A percentile compares a stretch with the other conserved stretches of the same genome.
Conservation (phyloP, 2,329 filamentous ascomycete species). For the Colletotrichum somersetense region DNA sequence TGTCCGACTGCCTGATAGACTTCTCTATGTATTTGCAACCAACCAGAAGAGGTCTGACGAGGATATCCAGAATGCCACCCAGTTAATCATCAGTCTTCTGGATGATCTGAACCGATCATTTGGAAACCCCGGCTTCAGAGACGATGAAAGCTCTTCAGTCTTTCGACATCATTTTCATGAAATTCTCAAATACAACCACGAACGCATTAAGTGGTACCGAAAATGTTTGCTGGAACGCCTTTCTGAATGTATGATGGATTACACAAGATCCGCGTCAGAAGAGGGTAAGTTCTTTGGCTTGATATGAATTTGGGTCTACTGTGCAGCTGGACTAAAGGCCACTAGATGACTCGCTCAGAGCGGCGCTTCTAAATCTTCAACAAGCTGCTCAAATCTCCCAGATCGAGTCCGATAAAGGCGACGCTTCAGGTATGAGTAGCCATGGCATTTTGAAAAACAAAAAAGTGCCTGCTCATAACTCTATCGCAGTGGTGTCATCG, state of each 20-base stretch:
- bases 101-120: background rate
- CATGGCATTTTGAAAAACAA: too few species aligned
- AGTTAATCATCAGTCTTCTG: background rate
- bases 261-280: background rate
- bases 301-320: too few species aligned
- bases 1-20: conserved; percentile 45
- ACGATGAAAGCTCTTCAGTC: background rate
- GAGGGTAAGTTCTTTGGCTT: background rate
- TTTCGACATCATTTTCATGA: background rate
- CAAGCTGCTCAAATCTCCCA: too few species aligned
- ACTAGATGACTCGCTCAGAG: background rate
- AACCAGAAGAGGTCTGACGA: conserved; percentile 44
- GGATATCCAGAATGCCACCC: background rate
- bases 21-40: conserved; percentile 50
- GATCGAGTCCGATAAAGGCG: too few species aligned
- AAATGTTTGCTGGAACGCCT: background rate
- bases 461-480: background rate
- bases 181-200: conserved; percentile 12
- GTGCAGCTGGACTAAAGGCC: background rate
- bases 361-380: background rate
- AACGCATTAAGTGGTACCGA: background rate
- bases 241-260: conserved; percentile 3
- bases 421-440: background rate
- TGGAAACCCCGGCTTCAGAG: background rate
- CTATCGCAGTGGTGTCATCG: background rate